Conservation (phyloP, 2,329 filamentous ascomycete genomes). For the Fusarium fujikuroi region DNA sequence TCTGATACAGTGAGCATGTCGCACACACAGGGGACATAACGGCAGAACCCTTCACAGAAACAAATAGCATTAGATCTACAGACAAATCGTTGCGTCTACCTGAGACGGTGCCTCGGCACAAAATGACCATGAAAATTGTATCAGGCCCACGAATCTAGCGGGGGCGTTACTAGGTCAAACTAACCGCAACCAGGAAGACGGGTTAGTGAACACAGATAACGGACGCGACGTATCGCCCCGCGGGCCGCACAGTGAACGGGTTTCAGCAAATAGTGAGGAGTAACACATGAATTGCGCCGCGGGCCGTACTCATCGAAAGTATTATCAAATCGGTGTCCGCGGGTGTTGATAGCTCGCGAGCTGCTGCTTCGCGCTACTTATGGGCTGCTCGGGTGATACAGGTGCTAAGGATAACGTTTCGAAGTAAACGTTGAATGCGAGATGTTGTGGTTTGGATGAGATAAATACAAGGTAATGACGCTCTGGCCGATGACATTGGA, state of each 20-base stretch:
- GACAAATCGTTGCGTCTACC: not conserved
- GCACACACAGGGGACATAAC: not conserved
- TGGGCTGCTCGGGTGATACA: not conserved
- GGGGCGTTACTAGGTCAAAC: too few relatives aligned
- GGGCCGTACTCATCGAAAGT: not conserved
- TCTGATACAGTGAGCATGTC: not conserved
- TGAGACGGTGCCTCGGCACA: not conserved
- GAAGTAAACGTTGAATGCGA: fast-evolving
- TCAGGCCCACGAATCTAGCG: not conserved
- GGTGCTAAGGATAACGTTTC: not conserved
- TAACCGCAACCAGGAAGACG: not conserved
- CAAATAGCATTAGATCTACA: not conserved
- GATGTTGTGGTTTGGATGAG: too few relatives aligned
- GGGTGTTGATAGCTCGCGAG: not conserved
- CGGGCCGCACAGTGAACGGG: not conserved
- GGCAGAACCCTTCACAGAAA: not conserved
- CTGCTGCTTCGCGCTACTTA: not conserved
- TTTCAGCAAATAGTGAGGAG: not conserved
- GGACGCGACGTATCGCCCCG: not conserved
- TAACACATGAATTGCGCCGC: not conserved
- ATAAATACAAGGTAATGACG: not conserved
- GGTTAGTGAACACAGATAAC: not conserved
- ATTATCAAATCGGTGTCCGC: not conserved
- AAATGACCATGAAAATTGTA: not conserved
- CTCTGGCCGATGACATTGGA: not conserved